A percentile compares a stretch with the other conserved stretches of the same genome.
These are phyloP conservation scores for Xylariaceae sp. DNA, from an alignment of 2,329 filamentous ascomycete genomes.

Conservation along the genomic window DNA sequence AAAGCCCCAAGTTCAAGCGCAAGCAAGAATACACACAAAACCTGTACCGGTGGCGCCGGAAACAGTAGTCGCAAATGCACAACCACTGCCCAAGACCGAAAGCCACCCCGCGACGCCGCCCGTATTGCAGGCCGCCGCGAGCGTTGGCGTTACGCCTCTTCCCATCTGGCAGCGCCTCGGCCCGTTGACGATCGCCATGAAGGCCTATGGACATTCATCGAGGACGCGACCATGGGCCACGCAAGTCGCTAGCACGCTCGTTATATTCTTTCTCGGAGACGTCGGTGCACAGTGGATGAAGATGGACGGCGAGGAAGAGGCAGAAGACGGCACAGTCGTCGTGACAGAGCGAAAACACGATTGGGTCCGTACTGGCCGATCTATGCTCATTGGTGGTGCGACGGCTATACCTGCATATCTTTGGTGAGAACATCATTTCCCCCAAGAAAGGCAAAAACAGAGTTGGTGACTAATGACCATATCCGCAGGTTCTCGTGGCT, in stretches of 20 bases:
- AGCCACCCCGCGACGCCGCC: constrained; percentile 41
- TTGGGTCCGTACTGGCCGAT: constrained; percentile 62
- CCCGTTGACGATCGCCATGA: constrained; percentile 49
- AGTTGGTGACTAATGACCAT: constrained; percentile 1
- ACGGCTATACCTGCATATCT: constrained; percentile 74
- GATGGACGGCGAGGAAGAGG: constrained; percentile 26
- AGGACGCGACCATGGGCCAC: constrained; percentile 70
- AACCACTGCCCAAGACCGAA: constrained; percentile 18
- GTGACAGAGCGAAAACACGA: constrained; percentile 50
- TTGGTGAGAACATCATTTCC: constrained; percentile 56
- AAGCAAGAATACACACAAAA: constrained; percentile 2
- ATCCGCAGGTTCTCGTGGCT: constrained; percentile 70
- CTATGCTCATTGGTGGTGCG: constrained; percentile 69
- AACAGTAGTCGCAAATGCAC: too few species aligned
- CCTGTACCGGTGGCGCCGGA: too few species aligned
- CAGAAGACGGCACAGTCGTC: constrained; percentile 32
- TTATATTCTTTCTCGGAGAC: constrained; percentile 77
- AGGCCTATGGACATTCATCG: constrained; percentile 68
- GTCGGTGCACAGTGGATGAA: constrained; percentile 68
- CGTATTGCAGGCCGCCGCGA: constrained; percentile 18
- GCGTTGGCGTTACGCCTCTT: constrained; percentile 30
- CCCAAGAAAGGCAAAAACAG: not conserved
- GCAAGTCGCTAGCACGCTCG: constrained; percentile 69
- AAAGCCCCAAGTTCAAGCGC: not conserved
- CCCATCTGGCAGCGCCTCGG: constrained; percentile 56